These are phyloP conservation scores for Stereum hirsutum DNA, from an alignment of 1,284 basidiomycete genomes.

Conservation along the genomic window DNA sequence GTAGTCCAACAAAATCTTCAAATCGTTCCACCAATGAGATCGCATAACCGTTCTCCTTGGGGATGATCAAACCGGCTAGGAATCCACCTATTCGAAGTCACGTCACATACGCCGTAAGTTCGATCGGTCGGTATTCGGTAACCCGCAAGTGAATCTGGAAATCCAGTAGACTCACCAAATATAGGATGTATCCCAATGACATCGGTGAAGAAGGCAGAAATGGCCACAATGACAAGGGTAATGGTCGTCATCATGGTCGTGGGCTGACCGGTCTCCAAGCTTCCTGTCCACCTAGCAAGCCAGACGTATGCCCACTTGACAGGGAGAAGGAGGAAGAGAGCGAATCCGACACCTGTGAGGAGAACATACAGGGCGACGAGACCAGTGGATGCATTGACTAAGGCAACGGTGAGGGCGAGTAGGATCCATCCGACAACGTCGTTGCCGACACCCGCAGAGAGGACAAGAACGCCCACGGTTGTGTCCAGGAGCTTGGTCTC, in stretches of 20 bases:
- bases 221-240: constrained; percentile 69
- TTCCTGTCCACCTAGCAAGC: constrained; percentile 63
- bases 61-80: constrained; percentile 82
- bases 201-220: constrained; percentile 82
- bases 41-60: constrained; percentile 80
- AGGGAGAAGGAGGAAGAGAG: constrained; percentile 55
- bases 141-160: not conserved
- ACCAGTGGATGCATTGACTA: constrained; percentile 49
- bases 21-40: constrained; percentile 70
- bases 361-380: constrained; percentile 56
- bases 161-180: constrained; percentile 50
- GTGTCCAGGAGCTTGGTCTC: constrained; percentile 42
- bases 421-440: constrained; percentile 48
- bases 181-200: constrained; percentile 73
- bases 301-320: constrained; percentile 57
- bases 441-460: constrained; percentile 67
- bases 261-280: constrained; percentile 65
- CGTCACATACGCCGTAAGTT: not conserved
- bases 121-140: not conserved
- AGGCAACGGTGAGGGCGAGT: constrained; percentile 49
- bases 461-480: constrained; percentile 56
- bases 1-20: constrained; percentile 67
- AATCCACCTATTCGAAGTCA: constrained; percentile 54
- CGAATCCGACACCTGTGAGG: constrained; percentile 45
- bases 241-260: constrained; percentile 74